Evolutionary conservation across 352 stramenopile species (phyloP), one percentile per base, ranked within the genome.

Genomic region (Pythium diclinum): DNA sequence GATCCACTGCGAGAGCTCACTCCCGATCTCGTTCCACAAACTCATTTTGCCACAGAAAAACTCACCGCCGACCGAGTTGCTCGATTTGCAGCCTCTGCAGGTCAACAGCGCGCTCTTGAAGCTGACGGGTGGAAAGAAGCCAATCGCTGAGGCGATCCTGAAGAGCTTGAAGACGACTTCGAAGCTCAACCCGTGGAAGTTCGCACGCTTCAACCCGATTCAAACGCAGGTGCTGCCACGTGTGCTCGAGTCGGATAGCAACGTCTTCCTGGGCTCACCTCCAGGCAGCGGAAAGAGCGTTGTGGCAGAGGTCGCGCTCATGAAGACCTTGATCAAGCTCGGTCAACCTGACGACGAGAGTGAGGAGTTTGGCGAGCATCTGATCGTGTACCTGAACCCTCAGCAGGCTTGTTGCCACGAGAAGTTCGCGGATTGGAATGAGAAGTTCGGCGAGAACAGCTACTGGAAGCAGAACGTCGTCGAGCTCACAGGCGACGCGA

Each of bases 41-140:
- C 94, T 99, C 49, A 98, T 99, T 61, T 73, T 99, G 32, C 98
- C 98, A n/a, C 86, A 98, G 34, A 99, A 99, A 72, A 99, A 98
- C 75, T 76, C 92, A 11, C 97, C 97, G 9, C 94, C 96, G 30
- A 99, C 97, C 0, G 97, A 99, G 71, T 71, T 99, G 17, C 75
- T 99, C 32, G 98, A 99, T 77, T 75, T 99, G 36, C 96, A 99
- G 71, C 97, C 98, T 13, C 74, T 99, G 32, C 85, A 91, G 21
- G 90, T 98, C 32, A 90, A 88, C 53, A 95, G 94, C 10, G 78
- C 95, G 58, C 60, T 90, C 2, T 72, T 90, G 16, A 96, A 92
- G 61, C 73, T 91, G 46, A 70, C 69, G 13, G 64, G 67, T 25
- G 79, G 83, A 11, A 91, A 91, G 61, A 89, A 89, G 57, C 71